phyloP scores from a whole-genome alignment of 2,329 filamentous ascomycete species.

The Aspergillus melleus region DNA sequence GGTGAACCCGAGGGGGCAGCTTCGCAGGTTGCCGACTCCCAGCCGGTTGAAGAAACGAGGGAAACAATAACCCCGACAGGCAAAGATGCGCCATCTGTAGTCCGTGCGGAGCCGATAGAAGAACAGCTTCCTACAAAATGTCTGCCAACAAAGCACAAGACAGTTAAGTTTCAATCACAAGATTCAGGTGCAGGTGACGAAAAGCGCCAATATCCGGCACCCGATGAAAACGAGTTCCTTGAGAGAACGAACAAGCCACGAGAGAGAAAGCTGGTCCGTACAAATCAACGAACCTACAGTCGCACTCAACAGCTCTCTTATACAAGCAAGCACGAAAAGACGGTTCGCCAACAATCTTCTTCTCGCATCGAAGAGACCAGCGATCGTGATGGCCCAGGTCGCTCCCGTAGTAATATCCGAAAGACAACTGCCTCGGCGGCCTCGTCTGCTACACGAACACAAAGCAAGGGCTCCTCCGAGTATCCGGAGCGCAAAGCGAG shows the following conservation, averaged over 20 bases:
- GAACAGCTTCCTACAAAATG: neutral
- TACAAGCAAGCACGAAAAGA: neutral
- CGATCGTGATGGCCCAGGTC: neutral
- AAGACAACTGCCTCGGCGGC: slow-evolving; percentile 12
- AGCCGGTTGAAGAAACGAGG: no score
- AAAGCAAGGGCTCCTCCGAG: slow-evolving; percentile 19
- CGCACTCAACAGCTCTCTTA: slow-evolving; percentile 10
- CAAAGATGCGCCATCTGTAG: neutral
- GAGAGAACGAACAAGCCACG: neutral
- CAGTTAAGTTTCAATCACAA: slow-evolving; percentile 24
- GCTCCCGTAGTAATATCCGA: slow-evolving; percentile 10
- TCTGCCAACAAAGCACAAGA: slow-evolving; percentile 20
- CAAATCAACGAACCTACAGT: slow-evolving; percentile 22
- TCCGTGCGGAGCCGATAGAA: neutral
- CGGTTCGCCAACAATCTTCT: neutral
- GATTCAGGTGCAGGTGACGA: neutral
- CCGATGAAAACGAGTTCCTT: neutral
- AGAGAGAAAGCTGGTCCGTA: slow-evolving; percentile 5
- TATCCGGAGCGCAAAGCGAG: slow-evolving; percentile 28
- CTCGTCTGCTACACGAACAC: slow-evolving; percentile 8
- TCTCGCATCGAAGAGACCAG: slow-evolving; percentile 1
- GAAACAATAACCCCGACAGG: neutral
- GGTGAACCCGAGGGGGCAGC: neutral
- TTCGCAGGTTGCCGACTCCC: neutral
- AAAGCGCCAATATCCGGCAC: slow-evolving; percentile 8